phyloP scores from a whole-genome alignment of 164 flowering plant genomes.

The Santalum album region DNA sequence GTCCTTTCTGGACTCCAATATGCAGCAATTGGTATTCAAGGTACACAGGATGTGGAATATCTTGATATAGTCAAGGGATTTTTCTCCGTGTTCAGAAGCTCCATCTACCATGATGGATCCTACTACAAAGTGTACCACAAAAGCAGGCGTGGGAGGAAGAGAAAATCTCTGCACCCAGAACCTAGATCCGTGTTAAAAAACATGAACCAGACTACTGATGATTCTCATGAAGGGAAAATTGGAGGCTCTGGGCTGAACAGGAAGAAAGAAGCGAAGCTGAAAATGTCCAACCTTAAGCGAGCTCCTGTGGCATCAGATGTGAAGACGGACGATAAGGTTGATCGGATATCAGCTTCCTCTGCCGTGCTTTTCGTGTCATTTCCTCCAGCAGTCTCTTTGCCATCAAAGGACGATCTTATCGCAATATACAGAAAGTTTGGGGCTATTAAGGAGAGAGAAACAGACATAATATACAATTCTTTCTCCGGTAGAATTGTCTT shows the following conservation, averaged over 20 bases:
- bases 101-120: conserved; percentile 14
- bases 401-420: conserved; percentile 35
- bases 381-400: conserved; percentile 28
- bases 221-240: background rate
- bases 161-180: conserved; percentile 10
- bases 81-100: conserved; percentile 16
- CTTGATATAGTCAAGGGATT: conserved; percentile 10
- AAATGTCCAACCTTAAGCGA: conserved; percentile 1
- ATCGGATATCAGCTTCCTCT: conserved; percentile 9
- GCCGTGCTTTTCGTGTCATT: conserved; percentile 26
- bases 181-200: conserved; percentile 1
- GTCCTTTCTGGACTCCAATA: conserved; percentile 16
- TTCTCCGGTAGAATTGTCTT: conserved; percentile 25
- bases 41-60: conserved; percentile 4
- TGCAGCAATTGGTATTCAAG: conserved; percentile 14
- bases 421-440: conserved; percentile 29
- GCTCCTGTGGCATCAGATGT: conserved; percentile 1
- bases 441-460: conserved; percentile 20
- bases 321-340: conserved; percentile 9
- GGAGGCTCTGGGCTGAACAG: background rate
- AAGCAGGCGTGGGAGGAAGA: conserved; percentile 12
- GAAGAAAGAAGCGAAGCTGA: conserved; percentile 2
- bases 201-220: background rate
- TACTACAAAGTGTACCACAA: conserved; percentile 14
- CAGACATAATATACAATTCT: conserved; percentile 19